Percentiles rank a stretch among this genome's conserved stretches.
Evolutionary conservation across 345 rosid species (phyloP).

Genomic region (Ceriops tagal): DNA sequence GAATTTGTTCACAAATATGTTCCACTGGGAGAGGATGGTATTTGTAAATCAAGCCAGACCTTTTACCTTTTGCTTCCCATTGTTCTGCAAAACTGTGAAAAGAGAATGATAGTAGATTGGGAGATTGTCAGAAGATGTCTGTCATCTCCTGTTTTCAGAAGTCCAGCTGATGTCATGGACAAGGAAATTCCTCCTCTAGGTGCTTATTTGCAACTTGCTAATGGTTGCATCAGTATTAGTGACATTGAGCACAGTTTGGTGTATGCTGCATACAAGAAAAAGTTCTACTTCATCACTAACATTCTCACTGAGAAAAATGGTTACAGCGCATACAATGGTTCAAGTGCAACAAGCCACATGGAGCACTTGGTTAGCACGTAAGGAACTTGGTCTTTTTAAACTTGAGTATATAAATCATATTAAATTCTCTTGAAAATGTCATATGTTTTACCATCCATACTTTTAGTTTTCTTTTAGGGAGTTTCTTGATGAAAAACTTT

Average conservation of each 20-base stretch:
- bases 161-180: constrained; percentile 32
- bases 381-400: constrained; percentile 33
- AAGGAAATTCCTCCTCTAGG: constrained; percentile 27
- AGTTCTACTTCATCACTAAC: constrained; percentile 53
- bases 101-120: constrained; percentile 57
- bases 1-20: constrained; percentile 52
- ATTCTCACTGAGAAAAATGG: constrained; percentile 46
- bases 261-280: constrained; percentile 49
- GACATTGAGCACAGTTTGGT: constrained; percentile 77
- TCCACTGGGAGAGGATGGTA: constrained; percentile 45
- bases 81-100: constrained; percentile 27
- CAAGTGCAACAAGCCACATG: constrained; percentile 39
- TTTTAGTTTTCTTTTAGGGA: neutral
- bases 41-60: constrained; percentile 38
- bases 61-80: constrained; percentile 85
- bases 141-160: constrained; percentile 66
- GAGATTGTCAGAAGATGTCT: constrained; percentile 56
- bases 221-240: constrained; percentile 46
- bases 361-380: constrained; percentile 47
- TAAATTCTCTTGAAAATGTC: constrained; percentile 17
- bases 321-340: constrained; percentile 40
- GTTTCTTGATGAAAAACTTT: neutral
- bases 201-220: constrained; percentile 48
- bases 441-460: neutral
- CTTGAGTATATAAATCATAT: constrained; percentile 5